Conservation (phyloP, 306 rosid genomes). For the Ammopiptanthus mongolicus region DNA sequence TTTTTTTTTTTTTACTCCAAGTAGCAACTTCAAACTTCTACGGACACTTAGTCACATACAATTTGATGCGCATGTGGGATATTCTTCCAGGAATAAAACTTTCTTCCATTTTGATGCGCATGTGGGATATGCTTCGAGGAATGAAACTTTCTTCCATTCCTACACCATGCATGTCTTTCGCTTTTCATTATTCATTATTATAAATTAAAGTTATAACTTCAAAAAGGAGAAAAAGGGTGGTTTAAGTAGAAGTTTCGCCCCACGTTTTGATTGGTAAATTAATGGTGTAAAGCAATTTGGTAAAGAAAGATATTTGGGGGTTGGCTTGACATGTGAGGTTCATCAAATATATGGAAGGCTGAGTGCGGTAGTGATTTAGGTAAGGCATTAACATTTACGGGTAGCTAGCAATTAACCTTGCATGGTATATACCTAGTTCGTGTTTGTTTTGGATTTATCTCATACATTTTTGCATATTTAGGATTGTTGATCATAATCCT, state of each 20-base stretch:
- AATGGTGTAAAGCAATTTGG: not conserved
- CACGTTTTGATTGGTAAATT: slow-evolving; percentile 1
- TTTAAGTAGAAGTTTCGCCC: slow-evolving; percentile 2
- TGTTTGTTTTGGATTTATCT: not conserved
- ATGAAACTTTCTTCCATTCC: too few relatives aligned
- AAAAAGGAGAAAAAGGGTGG: not conserved
- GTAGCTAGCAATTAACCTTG: not conserved
- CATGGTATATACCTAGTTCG: not conserved
- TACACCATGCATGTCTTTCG: too few relatives aligned
- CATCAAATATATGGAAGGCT: not conserved
- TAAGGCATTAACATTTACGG: not conserved
- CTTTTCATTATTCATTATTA: too few relatives aligned
- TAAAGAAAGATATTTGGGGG: not conserved
- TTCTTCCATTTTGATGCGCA: too few relatives aligned
- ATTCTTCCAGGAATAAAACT: not conserved
- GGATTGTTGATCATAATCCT: not conserved
- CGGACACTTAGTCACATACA: too few relatives aligned
- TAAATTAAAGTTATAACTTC: not conserved
- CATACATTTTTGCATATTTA: not conserved
- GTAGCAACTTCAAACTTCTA: too few relatives aligned
- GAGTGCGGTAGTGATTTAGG: not conserved
- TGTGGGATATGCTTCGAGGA: too few relatives aligned
- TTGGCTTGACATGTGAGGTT: slow-evolving; percentile 9
- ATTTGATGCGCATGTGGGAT: not conserved
- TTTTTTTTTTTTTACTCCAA: too few relatives aligned